Evolutionary conservation across 768 basidiomycete species (phyloP).

Genomic region (Suillus discolor): DNA sequence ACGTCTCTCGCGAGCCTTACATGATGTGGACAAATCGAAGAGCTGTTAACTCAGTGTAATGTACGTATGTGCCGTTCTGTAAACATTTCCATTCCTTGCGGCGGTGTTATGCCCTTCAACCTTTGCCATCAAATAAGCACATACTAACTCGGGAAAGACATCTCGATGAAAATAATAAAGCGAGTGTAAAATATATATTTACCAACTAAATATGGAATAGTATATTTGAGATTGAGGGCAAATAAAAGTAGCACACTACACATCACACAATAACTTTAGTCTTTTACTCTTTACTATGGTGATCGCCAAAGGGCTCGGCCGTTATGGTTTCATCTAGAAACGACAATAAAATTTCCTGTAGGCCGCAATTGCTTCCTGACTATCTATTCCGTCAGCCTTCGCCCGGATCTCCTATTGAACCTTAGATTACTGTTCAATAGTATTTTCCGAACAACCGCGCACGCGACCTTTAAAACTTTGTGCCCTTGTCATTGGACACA

Average conservation of each 20-base stretch:
- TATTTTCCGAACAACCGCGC: not conserved
- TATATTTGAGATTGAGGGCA: too few relatives aligned
- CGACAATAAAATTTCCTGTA: not conserved
- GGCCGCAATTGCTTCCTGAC: not conserved
- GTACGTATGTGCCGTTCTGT: not conserved
- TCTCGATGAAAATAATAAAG: too few relatives aligned
- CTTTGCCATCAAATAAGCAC: not conserved
- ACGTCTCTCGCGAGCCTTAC: slow-evolving; percentile 78
- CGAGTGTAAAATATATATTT: too few relatives aligned
- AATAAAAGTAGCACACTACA: too few relatives aligned
- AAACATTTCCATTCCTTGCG: slow-evolving; percentile 4
- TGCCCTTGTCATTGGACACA: not conserved
- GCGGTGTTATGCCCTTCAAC: not conserved
- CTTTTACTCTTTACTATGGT: not conserved
- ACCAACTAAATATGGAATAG: too few relatives aligned
- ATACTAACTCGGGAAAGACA: too few relatives aligned
- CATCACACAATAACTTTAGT: too few relatives aligned
- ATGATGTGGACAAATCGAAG: slow-evolving; percentile 88
- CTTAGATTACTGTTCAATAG: not conserved
- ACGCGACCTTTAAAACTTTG: not conserved
- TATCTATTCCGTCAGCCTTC: not conserved
- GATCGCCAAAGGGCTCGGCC: not conserved
- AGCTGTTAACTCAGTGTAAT: slow-evolving; percentile 47
- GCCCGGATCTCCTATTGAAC: not conserved
- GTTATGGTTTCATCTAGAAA: too few relatives aligned